A percentile compares a stretch with the other conserved stretches of the same genome.
phyloP scores from a whole-genome alignment of 169 alveolate genomes.

The Plasmodium vivax region DNA sequence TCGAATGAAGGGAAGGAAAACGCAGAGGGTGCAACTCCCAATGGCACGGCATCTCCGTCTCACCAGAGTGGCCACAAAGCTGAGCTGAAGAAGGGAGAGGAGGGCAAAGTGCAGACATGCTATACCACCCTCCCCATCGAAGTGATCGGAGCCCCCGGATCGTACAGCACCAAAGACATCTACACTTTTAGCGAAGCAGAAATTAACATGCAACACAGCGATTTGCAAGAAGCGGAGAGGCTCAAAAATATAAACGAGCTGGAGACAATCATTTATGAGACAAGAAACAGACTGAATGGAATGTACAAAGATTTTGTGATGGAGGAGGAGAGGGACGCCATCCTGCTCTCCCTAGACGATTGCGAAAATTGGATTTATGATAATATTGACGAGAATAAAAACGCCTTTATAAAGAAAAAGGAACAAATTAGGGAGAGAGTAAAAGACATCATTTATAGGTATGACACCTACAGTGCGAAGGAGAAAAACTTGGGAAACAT shows the following conservation, averaged over 20 bases:
- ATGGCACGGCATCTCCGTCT: not conserved
- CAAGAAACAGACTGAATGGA: conserved; percentile 78
- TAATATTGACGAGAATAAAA: conserved; percentile 79
- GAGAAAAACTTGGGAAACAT: conserved; percentile 75
- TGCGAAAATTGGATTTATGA: conserved; percentile 83
- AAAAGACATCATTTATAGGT: conserved; percentile 73
- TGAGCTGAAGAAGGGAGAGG: conserved; percentile 74
- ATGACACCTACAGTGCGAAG: conserved; percentile 76
- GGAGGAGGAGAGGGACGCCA: conserved; percentile 75
- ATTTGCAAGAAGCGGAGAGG: conserved; percentile 77
- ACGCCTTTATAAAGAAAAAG: conserved; percentile 68
- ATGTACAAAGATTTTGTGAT: conserved; percentile 80
- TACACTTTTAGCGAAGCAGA: conserved; percentile 76
- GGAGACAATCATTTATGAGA: conserved; percentile 81
- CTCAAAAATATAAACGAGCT: conserved; percentile 80
- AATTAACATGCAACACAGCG: conserved; percentile 76
- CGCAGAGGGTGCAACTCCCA: conserved; percentile 20
- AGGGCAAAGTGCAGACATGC: conserved; percentile 75
- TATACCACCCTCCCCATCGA: conserved; percentile 75
- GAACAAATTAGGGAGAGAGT: conserved; percentile 70
- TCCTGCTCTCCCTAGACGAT: conserved; percentile 74
- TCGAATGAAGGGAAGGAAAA: conserved; percentile 62
- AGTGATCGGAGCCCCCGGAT: conserved; percentile 67
- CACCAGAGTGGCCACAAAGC: conserved; percentile 25
- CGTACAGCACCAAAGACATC: conserved; percentile 69